Conservation (phyloP, 192 early-diverging fungal species). For the Rhizophagus clarus region DNA sequence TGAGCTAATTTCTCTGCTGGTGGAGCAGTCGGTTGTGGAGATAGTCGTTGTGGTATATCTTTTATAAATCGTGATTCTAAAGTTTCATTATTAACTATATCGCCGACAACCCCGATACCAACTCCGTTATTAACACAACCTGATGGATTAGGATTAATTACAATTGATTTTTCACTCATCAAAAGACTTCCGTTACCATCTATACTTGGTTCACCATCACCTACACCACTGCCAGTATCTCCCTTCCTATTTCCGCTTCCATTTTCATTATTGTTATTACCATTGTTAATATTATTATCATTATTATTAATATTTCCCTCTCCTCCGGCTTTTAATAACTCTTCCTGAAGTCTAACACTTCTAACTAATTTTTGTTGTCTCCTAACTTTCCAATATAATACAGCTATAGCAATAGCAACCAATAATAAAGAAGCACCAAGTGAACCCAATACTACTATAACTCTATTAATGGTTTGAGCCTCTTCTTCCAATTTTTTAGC, state of each 20-base stretch:
- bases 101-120: neutral
- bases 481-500: constrained; percentile 19
- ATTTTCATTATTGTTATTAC: constrained; percentile 2
- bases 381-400: constrained; percentile 25
- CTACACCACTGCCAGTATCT: neutral
- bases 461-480: constrained; percentile 8
- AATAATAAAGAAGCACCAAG: constrained; percentile 17
- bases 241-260: neutral
- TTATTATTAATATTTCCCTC: neutral
- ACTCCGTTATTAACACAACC: neutral
- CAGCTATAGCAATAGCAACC: constrained; percentile 23
- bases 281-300: neutral
- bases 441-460: constrained; percentile 25
- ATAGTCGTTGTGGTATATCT: neutral
- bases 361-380: constrained; percentile 14
- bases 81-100: neutral
- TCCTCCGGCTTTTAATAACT: neutral
- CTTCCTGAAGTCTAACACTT: neutral
- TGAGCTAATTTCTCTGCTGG: neutral
- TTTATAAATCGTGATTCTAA: neutral
- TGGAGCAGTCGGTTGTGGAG: constrained; percentile 7
- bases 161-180: neutral
- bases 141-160: neutral
- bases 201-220: neutral
- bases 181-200: neutral